Evolutionary conservation across 2,329 filamentous ascomycete genomes (phyloP).

Genomic region (Hymenoscyphus scutula): DNA sequence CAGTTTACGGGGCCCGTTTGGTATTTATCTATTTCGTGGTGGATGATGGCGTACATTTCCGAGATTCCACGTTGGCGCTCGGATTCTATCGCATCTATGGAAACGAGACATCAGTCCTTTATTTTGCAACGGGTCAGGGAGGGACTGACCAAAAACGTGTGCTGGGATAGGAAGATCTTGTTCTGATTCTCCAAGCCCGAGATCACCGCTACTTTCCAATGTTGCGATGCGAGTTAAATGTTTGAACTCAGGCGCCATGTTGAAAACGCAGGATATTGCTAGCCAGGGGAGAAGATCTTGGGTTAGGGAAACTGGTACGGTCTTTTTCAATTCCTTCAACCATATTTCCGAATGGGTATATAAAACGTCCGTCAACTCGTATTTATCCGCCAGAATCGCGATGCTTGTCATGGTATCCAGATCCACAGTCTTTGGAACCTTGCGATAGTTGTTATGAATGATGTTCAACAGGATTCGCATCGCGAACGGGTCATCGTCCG

Average conservation of each 20-base stretch:
- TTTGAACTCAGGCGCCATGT: constrained; percentile 9
- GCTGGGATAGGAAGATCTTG: constrained; percentile 6
- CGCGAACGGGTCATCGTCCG: constrained; percentile 34
- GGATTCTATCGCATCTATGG: background rate
- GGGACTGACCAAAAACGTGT: constrained; percentile 1
- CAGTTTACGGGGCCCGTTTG: constrained; percentile 5
- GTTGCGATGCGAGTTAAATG: constrained; percentile 4
- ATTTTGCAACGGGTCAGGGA: background rate
- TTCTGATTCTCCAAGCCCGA: background rate
- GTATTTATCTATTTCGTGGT: constrained; percentile 5
- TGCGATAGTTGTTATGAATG: constrained; percentile 31
- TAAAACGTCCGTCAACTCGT: constrained; percentile 20
- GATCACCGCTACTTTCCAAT: constrained; percentile 1
- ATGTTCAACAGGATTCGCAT: constrained; percentile 37
- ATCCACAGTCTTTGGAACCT: constrained; percentile 27
- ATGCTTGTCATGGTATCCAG: constrained; percentile 33
- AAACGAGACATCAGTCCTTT: background rate
- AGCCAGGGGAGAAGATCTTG: constrained; percentile 13
- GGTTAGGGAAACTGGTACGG: constrained; percentile 7
- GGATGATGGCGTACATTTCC: constrained; percentile 7
- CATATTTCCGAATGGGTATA: constrained; percentile 15
- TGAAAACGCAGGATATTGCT: constrained; percentile 18
- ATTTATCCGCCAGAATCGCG: constrained; percentile 34
- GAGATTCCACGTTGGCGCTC: constrained; percentile 8
- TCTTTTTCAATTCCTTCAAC: constrained; percentile 16